Evolutionary conservation across 306 rosid genomes (phyloP), one percentile per base, ranked within the genome.

Genomic region (Prunus mume): DNA sequence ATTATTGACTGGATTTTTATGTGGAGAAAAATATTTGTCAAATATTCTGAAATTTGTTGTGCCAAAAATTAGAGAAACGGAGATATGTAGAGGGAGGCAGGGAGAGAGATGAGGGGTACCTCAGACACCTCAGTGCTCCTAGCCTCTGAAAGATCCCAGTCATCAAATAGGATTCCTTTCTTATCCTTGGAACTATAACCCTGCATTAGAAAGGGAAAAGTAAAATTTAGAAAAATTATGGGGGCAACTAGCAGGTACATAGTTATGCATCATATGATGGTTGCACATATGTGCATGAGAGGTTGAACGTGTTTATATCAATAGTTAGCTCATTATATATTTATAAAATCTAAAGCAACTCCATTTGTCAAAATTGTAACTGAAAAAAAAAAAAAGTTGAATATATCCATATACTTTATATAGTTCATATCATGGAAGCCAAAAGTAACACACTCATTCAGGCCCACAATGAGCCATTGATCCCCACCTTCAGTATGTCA

Each of bases 141-240:
- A 34, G 87, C 82, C 74, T 95, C 99, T 20, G 97, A 90, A 82
- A 95, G 93, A 88, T 95, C 97, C 99, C 99, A 95, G 71, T 95
- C 97, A 74, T 92, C 97, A 82, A 88, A 90, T 61, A 91, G 84
- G 79, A 52, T 84, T 69, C 91, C 90, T 79, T 84, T 95, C 62
- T 88, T 92, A 65, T 95, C 99, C 86, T 95, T 92, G 22, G 99
- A 89, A 82, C 81, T 86, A 82, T 89, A 95, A 12, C 99, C 97
- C 99, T 95, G 88, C 20, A 82, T 68, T 45, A 77, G 68, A 52
- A 81, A 52, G 65, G 69, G 65, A 75, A 79, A 34, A 64, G 76
- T 61, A 63, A 71, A 66, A 55, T 27, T 50, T 61, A 69, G 68
- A 22, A 27, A 54, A 54, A 68, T 1, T 0, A 24, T 17, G 20